Evolutionary conservation across 176 grass and related monocot species (phyloP).

Genomic region (Musa troglodytarum): DNA sequence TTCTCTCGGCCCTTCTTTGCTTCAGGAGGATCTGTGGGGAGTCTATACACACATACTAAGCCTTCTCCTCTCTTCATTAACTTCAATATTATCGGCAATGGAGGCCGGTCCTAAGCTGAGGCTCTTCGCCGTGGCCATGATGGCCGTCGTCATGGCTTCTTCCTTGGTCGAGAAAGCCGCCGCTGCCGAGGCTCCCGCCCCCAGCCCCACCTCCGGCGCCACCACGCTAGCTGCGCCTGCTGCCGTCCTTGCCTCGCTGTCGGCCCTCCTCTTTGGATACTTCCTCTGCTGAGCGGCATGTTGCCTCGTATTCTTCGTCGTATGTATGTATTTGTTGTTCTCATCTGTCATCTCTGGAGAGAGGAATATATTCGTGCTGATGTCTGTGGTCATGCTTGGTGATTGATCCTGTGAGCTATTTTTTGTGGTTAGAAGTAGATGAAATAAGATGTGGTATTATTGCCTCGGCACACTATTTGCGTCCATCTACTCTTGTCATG

Average conservation of each 20-base stretch:
- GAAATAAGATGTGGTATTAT: too few species aligned
- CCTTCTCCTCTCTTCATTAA: too few species aligned
- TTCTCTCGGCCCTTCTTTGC: background rate
- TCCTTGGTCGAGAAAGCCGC: slow-evolving; percentile 19
- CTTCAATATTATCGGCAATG: background rate
- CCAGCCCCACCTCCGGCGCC: slow-evolving; percentile 17
- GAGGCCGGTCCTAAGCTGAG: slow-evolving; percentile 27
- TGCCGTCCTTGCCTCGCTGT: slow-evolving; percentile 9
- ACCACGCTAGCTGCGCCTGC: slow-evolving; percentile 3
- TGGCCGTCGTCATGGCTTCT: slow-evolving; percentile 21
- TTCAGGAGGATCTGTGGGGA: too few species aligned
- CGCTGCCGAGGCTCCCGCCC: background rate
- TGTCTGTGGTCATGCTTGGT: background rate
- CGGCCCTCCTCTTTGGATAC: slow-evolving; percentile 25
- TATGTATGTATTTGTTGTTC: background rate
- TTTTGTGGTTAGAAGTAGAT: too few species aligned
- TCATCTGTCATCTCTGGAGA: background rate
- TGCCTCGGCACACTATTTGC: too few species aligned
- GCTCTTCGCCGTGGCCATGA: slow-evolving; percentile 22
- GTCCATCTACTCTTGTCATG: too few species aligned
- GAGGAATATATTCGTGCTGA: background rate
- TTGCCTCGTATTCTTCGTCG: background rate
- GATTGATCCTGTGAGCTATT: background rate
- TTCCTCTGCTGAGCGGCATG: slow-evolving; percentile 18
- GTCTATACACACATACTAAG: too few species aligned